phyloP scores from a whole-genome alignment of 441 rosid genomes.

The Euphorbia corollata region DNA sequence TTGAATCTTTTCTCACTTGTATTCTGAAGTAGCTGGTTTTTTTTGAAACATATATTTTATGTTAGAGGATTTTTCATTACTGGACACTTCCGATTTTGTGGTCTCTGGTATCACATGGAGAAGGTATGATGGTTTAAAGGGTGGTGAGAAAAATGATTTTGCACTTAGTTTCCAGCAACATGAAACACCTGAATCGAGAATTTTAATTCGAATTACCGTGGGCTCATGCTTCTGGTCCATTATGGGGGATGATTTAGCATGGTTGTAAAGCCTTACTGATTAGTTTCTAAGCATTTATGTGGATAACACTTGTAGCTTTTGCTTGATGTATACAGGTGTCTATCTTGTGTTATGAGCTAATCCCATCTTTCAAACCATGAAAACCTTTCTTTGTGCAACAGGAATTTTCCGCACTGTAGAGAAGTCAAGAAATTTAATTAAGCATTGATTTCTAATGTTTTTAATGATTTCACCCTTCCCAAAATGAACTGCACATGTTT shows the following conservation, averaged over 20 bases:
- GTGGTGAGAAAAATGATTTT: background rate
- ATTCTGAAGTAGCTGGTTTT: background rate
- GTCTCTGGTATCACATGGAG: background rate
- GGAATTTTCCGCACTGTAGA: background rate
- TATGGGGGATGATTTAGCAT: background rate
- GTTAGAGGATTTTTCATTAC: background rate
- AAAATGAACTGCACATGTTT: background rate
- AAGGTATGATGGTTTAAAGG: background rate
- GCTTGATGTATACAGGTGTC: background rate
- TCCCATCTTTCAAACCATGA: background rate
- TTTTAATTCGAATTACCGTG: background rate
- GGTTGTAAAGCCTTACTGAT: background rate
- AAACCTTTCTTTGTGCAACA: background rate
- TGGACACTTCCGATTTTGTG: background rate
- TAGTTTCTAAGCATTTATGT: background rate
- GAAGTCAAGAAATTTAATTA: background rate
- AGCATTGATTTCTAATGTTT: background rate
- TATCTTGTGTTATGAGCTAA: background rate
- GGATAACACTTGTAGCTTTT: background rate
- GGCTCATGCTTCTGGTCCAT: background rate
- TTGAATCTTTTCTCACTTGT: background rate
- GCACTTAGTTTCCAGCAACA: background rate
- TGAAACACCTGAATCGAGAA: background rate
- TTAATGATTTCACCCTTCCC: background rate
- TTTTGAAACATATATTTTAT: background rate